Percentiles rank a stretch among this genome's conserved stretches.
These are phyloP conservation scores for Syzygium malaccense DNA, from an alignment of 441 rosid genomes.

Conservation along the genomic window DNA sequence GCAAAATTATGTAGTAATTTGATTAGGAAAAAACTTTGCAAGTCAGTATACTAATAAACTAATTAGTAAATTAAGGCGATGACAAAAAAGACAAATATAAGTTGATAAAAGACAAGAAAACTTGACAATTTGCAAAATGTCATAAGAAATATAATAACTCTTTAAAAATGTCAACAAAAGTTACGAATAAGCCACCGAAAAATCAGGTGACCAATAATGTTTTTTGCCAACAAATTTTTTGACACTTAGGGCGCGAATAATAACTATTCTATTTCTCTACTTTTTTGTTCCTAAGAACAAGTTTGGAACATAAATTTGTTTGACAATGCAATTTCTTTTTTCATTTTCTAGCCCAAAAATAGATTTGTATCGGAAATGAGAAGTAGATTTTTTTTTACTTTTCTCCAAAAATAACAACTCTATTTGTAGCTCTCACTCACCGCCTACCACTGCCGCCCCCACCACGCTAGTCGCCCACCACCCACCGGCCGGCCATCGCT, in stretches of 20 bases:
- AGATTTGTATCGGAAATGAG: no score
- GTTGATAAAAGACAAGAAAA: background rate
- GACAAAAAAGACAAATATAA: background rate
- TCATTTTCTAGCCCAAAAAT: no score
- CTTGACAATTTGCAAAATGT: background rate
- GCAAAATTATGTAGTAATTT: background rate
- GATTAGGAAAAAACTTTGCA: background rate
- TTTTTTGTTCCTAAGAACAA: no score
- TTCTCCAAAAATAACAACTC: no score
- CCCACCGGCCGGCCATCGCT: no score
- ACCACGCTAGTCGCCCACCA: no score
- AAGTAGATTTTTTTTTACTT: no score
- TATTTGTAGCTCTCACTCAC: no score
- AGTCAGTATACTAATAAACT: background rate
- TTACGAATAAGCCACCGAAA: background rate
- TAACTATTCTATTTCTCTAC: no score
- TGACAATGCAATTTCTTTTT: no score
- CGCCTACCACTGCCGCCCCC: no score
- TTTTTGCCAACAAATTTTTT: background rate
- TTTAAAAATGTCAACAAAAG: background rate
- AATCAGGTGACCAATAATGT: background rate
- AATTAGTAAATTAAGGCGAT: background rate
- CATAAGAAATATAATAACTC: background rate
- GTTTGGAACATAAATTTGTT: no score
- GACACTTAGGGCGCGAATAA: background rate